Percentiles rank a stretch among this genome's conserved stretches.
Conservation (phyloP, 345 rosid species). For the Populus pruinosa region DNA sequence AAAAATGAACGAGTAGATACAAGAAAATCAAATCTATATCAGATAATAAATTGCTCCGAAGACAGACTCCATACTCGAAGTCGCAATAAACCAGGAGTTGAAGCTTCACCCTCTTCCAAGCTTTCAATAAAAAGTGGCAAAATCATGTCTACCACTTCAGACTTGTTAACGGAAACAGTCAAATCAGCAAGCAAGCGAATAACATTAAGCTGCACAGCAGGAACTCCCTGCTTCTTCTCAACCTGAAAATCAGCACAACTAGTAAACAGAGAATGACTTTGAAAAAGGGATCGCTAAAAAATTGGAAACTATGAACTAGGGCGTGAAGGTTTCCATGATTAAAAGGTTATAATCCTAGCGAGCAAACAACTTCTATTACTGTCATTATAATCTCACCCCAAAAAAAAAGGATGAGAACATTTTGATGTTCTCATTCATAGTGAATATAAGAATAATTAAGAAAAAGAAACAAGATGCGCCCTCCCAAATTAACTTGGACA, state of each 20-base stretch:
- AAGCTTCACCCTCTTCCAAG: slow-evolving; percentile 98
- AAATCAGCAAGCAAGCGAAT: slow-evolving; percentile 92
- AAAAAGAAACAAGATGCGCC: not conserved
- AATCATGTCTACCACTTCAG: slow-evolving; percentile 97
- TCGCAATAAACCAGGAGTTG: slow-evolving; percentile 79
- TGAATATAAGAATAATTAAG: not conserved
- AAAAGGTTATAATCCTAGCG: slow-evolving; percentile 7
- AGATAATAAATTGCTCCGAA: slow-evolving; percentile 24
- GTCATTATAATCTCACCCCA: not conserved
- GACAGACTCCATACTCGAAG: slow-evolving; percentile 65
- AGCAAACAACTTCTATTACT: not conserved
- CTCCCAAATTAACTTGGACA: not conserved
- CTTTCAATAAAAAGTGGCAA: slow-evolving; percentile 94
- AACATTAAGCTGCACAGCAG: slow-evolving; percentile 79
- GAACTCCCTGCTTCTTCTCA: slow-evolving; percentile 69
- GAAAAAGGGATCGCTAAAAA: not conserved
- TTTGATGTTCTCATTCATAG: not conserved
- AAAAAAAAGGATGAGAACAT: not conserved
- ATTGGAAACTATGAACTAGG: not conserved
- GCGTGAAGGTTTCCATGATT: not conserved
- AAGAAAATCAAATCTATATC: slow-evolving; percentile 4
- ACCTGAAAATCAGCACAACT: slow-evolving; percentile 48
- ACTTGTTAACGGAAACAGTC: slow-evolving; percentile 81
- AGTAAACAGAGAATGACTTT: not conserved
- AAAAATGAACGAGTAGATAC: not conserved